Evolutionary conservation across 192 early-diverging fungal species (phyloP).

Genomic region (Pilobolus umbonatus): DNA sequence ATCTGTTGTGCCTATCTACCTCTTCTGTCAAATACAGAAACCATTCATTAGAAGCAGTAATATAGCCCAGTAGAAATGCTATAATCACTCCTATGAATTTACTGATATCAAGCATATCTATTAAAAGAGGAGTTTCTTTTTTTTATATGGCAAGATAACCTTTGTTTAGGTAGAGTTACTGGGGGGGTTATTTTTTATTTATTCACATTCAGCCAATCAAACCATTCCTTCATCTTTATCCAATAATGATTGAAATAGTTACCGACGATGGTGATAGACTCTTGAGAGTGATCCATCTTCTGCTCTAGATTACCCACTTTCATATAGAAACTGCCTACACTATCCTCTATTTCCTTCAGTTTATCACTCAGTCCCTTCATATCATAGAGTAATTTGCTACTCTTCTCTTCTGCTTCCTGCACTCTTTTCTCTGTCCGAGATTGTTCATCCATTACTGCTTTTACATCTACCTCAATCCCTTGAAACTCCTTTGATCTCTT

Average conservation of each 20-base stretch:
- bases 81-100: conserved; percentile 13
- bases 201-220: background rate
- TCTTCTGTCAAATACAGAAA: conserved; percentile 1
- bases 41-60: conserved; percentile 9
- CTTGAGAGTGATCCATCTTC: conserved; percentile 36
- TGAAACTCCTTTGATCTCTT: conserved; percentile 9
- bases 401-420: conserved; percentile 26
- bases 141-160: background rate
- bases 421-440: conserved; percentile 13
- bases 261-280: conserved; percentile 30
- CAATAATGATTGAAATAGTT: conserved; percentile 42
- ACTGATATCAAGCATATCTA: background rate
- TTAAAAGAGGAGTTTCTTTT: too few relatives aligned
- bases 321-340: conserved; percentile 33
- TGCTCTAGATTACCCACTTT: conserved; percentile 33
- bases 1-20: background rate
- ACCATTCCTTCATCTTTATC: conserved; percentile 1
- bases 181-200: too few relatives aligned
- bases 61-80: conserved; percentile 19
- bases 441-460: conserved; percentile 24
- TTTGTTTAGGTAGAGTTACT: too few relatives aligned
- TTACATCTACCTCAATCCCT: background rate
- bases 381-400: conserved; percentile 41
- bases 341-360: conserved; percentile 41
- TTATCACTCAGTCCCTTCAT: conserved; percentile 37